Evolutionary conservation across 2,329 filamentous ascomycete genomes (phyloP).

Genomic region (Penicillium sp.): DNA sequence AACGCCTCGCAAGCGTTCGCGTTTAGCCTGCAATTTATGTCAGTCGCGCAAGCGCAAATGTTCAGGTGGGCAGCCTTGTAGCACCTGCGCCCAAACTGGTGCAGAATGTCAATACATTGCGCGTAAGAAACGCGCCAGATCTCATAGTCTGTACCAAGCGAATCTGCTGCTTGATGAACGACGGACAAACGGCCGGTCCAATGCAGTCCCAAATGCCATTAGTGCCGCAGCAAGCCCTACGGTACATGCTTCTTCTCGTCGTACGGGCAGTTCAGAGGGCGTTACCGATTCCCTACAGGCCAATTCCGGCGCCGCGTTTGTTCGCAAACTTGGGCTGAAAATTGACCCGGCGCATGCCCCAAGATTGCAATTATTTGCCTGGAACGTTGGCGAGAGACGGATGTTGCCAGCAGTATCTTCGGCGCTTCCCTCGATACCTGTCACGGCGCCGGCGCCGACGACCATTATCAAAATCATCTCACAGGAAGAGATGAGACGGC

Average conservation of each 20-base stretch:
- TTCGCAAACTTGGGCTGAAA: slow-evolving; percentile 52
- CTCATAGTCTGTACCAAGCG: slow-evolving; percentile 18
- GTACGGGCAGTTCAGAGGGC: slow-evolving; percentile 1
- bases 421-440: slow-evolving; percentile 8
- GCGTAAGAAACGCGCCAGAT: slow-evolving; percentile 30
- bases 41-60: slow-evolving; percentile 58
- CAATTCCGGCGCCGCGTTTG: slow-evolving; percentile 58
- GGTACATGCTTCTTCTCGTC: slow-evolving; percentile 9
- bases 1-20: slow-evolving; percentile 40
- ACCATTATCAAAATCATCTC: slow-evolving; percentile 50
- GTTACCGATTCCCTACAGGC: slow-evolving; percentile 49
- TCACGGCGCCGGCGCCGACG: slow-evolving; percentile 14
- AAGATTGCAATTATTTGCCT: slow-evolving; percentile 55
- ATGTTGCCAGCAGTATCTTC: slow-evolving; percentile 16
- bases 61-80: slow-evolving; percentile 53
- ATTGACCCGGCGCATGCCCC: slow-evolving; percentile 55
- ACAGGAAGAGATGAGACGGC: slow-evolving; percentile 47
- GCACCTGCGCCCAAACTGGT: slow-evolving; percentile 54
- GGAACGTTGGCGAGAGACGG: slow-evolving; percentile 47
- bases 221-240: slow-evolving; percentile 1
- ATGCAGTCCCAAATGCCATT: neutral
- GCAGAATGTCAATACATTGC: slow-evolving; percentile 52
- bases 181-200: slow-evolving; percentile 8
- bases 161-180: slow-evolving; percentile 14
- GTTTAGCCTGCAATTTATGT: slow-evolving; percentile 52